These are phyloP conservation scores for Sphaerosporella brunnea DNA, from an alignment of 495 filamentous ascomycete genomes.

Conservation along the genomic window DNA sequence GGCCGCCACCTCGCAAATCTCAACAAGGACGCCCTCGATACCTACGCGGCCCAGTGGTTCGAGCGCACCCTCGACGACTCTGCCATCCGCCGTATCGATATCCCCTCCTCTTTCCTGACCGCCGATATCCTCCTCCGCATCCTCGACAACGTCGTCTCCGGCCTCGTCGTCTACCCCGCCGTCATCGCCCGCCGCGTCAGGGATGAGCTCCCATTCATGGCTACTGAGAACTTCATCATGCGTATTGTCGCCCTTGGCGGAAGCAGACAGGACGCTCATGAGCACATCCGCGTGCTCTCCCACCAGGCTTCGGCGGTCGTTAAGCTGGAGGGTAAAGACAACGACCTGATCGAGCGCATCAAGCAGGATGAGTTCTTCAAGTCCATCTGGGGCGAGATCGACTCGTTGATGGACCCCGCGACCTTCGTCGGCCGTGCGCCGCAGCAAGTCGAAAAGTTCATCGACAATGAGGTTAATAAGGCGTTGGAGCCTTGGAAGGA, in stretches of 20 bases:
- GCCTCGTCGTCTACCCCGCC: constrained; percentile 72
- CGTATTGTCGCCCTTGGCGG: constrained; percentile 54
- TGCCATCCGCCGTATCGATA: constrained; percentile 30
- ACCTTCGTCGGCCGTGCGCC: constrained; percentile 51
- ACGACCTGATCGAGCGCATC: constrained; percentile 73
- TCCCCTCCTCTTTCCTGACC: constrained; percentile 65
- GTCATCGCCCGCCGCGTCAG: constrained; percentile 51
- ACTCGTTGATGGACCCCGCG: constrained; percentile 50
- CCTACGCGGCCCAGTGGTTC: constrained; percentile 71
- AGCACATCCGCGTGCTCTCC: constrained; percentile 75
- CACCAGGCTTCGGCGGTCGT: constrained; percentile 67
- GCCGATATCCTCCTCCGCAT: constrained; percentile 69
- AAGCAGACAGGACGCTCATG: constrained; percentile 79
- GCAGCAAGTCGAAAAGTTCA: constrained; percentile 41
- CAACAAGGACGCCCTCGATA: constrained; percentile 52
- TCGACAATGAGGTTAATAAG: constrained; percentile 35
- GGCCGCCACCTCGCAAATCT: constrained; percentile 51
- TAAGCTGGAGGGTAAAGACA: constrained; percentile 59
- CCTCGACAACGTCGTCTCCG: constrained; percentile 66
- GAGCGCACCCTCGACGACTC: constrained; percentile 36
- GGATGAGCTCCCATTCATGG: constrained; percentile 81
- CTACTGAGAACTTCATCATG: constrained; percentile 80
- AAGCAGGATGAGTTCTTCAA: constrained; percentile 58
- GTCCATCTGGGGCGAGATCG: constrained; percentile 60
- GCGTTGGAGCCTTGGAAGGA: constrained; percentile 36